Evolutionary conservation across 768 basidiomycete species (phyloP), one percentile per base, ranked within the genome.

Genomic region (Russula lepida): DNA sequence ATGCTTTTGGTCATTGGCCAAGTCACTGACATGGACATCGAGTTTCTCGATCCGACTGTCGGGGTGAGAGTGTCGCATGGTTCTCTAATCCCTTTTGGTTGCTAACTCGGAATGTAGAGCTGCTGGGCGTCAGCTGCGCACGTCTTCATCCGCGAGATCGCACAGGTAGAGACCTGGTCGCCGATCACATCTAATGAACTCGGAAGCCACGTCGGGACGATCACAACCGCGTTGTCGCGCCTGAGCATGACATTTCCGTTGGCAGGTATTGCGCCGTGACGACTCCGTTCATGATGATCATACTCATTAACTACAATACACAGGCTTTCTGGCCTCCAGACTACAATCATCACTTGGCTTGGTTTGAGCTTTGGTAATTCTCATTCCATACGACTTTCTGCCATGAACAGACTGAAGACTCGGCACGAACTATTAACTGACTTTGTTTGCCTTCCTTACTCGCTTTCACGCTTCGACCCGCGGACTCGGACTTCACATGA

Each of bases 11-110:
- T 89, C 68, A 78, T 84, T 68, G 84, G 84, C 67, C 80, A 82
- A 62, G 76, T 89, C 58, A 71, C 77, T 27, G 85, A 88, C 27
- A 71, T 78, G 66, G 87, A 89, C 67, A 85, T 81, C 64, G 78
- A 80, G 41, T 85, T 82, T 71, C 77, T 89, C n/a, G 88, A 91
- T 73, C 88, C 88, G 27, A 81, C 89, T 64, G 77, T 89, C 63
- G 86, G 84, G 54, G 88, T 89, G 75, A 65, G 86, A 73, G 52
- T 41, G 41, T 44, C 48, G 47, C 15, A 43, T 58, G 43, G 57
- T 32, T 21, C 58, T 41, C 1, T 3, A 17, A 2, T 9, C 37
- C 7, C 15, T 4, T 21, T 60, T 9, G 48, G 44, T 39, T 64
- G 33, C 48, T 56, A 13, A 67, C 43, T 47, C 28, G 41, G 23